Base-by-base conservation (phyloP, 495 filamentous ascomycete genomes). In the Amniculicola lignicola region DNA sequence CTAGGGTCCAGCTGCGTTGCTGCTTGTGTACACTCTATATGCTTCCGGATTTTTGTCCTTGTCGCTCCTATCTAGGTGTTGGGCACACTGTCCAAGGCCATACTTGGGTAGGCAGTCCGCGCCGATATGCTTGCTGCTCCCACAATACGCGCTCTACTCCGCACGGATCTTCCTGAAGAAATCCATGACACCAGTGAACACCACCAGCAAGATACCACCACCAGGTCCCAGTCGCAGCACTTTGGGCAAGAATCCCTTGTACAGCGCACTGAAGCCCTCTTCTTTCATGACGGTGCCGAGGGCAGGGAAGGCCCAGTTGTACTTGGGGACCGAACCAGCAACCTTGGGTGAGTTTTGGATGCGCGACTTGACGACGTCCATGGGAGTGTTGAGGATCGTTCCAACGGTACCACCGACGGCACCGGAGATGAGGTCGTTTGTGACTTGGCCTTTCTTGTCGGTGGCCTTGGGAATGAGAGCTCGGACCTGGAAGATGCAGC, bases 211-310 rank as follows among this genome's bases (percentile, higher is more conserved):
- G 62, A 96, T 94, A 76, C 90, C 90, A 70, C 89, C 90, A 69
- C 90, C 89, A 21, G 90, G 89, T 18, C 89, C 89, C 47, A 95
- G 72, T 73, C 89, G 79, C 47, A 95, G 77, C 28, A 98, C 92
- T 80, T 98, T 98, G 37, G 93, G 93, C 33, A 94, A 54, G 78
- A 98, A 98, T 4, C 93, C 93, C 79, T 98, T 98, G 76, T 98
- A 98, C 41, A 98, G 76, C 11, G 93, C 93, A 14, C 70, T 74
- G 66, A 96, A 93, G 10, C 93, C 93, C 68, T 98, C 93, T 75
- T 98, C 93, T 74, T 81, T 89, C 73, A 89, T 83, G 39, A 98
- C 88, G 15, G 86, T 88, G 15, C 77, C 86, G 15, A 96, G 74
- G 36, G 88, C 83, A 28, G 88, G 87, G 79, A 84, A 94, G 14